These are phyloP conservation scores for Leucosporidium creatinivorum DNA, from an alignment of 768 basidiomycete species.

Conservation along the genomic window DNA sequence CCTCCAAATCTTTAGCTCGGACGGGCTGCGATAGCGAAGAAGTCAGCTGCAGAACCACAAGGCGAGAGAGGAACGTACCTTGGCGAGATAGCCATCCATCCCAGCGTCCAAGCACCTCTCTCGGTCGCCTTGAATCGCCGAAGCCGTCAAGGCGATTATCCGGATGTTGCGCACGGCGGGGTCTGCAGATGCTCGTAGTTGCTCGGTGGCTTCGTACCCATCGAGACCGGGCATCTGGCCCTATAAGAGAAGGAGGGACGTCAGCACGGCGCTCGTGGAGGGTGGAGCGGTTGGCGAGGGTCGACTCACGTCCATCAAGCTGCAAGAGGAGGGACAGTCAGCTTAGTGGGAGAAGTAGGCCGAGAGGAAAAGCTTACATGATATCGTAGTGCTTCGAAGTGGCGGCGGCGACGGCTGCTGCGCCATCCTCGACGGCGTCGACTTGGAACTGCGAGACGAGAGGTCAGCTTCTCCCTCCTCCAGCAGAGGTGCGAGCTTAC, in stretches of 20 bases:
- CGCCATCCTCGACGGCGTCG: constrained; percentile 38
- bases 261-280: too few relatives aligned
- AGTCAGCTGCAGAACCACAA: not conserved
- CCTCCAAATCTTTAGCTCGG: not conserved
- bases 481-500: not conserved
- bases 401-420: constrained; percentile 36
- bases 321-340: not conserved
- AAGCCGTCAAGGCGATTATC: constrained; percentile 91
- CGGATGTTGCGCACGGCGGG: constrained; percentile 49
- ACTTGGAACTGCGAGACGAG: constrained; percentile 21
- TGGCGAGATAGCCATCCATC: constrained; percentile 46
- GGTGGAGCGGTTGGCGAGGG: too few relatives aligned
- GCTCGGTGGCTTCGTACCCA: constrained; percentile 21
- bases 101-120: constrained; percentile 66
- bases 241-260: not conserved
- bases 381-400: constrained; percentile 37
- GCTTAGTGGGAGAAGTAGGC: too few relatives aligned
- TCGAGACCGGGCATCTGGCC: constrained; percentile 24
- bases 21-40: not conserved
- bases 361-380: too few relatives aligned
- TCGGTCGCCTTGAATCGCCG: constrained; percentile 85
- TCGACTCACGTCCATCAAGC: constrained; percentile 15
- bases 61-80: constrained; percentile 7
- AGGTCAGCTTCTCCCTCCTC: not conserved
- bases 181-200: constrained; percentile 6